Evolutionary conservation across 2,329 filamentous ascomycete species (phyloP), one percentile per base, ranked within the genome.

Genomic region (Penicillium verrucosum): DNA sequence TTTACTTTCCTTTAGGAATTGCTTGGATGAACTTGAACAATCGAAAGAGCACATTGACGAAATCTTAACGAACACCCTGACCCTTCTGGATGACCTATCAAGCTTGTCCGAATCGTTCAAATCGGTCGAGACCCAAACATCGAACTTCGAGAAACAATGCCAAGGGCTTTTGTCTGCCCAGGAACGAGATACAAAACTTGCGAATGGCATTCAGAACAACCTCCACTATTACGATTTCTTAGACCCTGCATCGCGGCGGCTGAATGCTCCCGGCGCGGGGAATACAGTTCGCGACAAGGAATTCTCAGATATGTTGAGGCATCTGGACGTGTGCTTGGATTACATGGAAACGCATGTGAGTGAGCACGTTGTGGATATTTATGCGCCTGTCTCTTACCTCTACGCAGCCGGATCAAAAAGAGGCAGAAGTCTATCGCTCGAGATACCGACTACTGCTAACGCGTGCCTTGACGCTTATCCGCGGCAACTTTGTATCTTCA

Each of bases 221-320:
- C 79, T 97, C n/a, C 87, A 92, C 69, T 97, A 96, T 75, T 99
- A 99, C 73, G 85, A 89, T 21, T 97, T 96, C 70, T 82, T 99
- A 6, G 94, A 99, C 62, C 92, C 88, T 45, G 92, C 93, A 58
- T 96, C 92, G 0, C 84, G 92, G 54, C 85, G 92, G 14, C 84
- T 99, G 56, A 97, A 97, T 78, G 92, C 92, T 0, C 92, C 94
- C 0, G 92, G 92, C 1, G 92, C 93, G 21, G 87, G 90, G 47
- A 91, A 88, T 56, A 81, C 96, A 54, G 92, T 97, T 16, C 89
- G 92, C 44, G 88, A 88, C 55, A 86, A 88, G 49, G 89, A 89
- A 43, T 97, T 97, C 69, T 86, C 89, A 2, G 90, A 96, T 51
- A 95, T 97, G 81, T 78, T 99, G 47, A 82, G 85, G 45, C 93